These are phyloP conservation scores for Fomitopsis pulvina DNA, from an alignment of 768 basidiomycete species.

Conservation along the genomic window DNA sequence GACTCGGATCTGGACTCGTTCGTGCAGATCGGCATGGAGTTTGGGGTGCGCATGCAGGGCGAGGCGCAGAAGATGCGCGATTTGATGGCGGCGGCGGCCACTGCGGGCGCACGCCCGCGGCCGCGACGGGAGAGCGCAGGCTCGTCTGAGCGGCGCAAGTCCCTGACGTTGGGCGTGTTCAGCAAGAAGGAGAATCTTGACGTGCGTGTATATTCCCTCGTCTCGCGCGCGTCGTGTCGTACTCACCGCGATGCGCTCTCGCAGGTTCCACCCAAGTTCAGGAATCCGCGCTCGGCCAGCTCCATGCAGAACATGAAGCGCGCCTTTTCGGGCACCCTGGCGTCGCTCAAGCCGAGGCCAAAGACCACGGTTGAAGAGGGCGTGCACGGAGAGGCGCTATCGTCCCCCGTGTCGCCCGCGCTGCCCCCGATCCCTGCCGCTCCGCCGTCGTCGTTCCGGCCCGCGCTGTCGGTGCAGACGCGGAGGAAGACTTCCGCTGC, in stretches of 20 bases:
- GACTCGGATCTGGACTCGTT: background rate
- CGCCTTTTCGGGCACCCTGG: conserved; percentile 31
- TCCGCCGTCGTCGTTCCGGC: conserved; percentile 3
- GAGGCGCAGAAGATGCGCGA: conserved; percentile 6
- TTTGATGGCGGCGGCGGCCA: conserved; percentile 1
- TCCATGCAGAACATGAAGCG: conserved; percentile 42
- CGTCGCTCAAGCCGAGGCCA: conserved; percentile 16
- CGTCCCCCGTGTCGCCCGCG: background rate
- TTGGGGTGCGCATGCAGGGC: background rate
- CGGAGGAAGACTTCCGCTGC: conserved; percentile 6
- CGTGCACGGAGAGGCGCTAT: conserved; percentile 19
- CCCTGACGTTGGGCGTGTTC: conserved; percentile 26
- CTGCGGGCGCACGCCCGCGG: background rate
- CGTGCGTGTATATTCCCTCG: conserved; percentile 2
- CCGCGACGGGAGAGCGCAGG: background rate
- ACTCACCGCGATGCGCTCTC: background rate
- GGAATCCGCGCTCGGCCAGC: conserved; percentile 21
- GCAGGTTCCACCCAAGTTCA: conserved; percentile 1
- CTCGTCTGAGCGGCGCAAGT: conserved; percentile 22
- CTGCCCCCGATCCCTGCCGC: conserved; percentile 8
- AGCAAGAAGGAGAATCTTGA: conserved; percentile 6
- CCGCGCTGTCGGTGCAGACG: background rate
- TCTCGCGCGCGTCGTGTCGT: background rate
- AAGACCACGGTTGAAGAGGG: conserved; percentile 14
- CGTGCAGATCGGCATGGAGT: conserved; percentile 1